These are phyloP conservation scores for Jamesozyma piceae DNA, from an alignment of 805 yeast species.

Conservation along the genomic window DNA sequence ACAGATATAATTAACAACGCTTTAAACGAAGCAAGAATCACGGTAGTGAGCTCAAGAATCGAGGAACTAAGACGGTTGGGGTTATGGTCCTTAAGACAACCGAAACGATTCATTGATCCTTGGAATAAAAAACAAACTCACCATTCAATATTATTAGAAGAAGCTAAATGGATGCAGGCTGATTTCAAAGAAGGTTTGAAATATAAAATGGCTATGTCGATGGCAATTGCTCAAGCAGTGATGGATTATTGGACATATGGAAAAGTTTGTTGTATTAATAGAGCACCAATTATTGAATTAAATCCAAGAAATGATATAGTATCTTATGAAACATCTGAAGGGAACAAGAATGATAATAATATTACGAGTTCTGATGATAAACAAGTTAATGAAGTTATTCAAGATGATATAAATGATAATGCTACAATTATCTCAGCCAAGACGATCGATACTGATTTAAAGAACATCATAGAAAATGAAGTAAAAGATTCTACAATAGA, in stretches of 20 bases:
- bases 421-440: no score
- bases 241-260: conserved; percentile 75
- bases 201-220: conserved; percentile 61
- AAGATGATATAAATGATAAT: background rate
- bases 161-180: conserved; percentile 74
- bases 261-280: conserved; percentile 52
- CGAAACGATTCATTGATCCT: conserved; percentile 63
- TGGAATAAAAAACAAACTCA: conserved; percentile 40
- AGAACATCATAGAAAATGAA: background rate
- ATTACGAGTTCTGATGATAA: background rate
- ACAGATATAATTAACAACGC: conserved; percentile 82
- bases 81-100: conserved; percentile 88
- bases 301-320: no score
- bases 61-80: conserved; percentile 83
- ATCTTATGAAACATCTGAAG: no score
- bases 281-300: conserved; percentile 38
- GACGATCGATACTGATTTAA: no score
- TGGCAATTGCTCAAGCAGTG: conserved; percentile 61
- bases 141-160: conserved; percentile 67
- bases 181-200: conserved; percentile 67
- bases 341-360: conserved; percentile 1
- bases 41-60: conserved; percentile 80
- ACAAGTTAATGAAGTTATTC: no score
- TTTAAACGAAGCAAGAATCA: conserved; percentile 79
- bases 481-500: conserved; percentile 1